Conservation (phyloP, 305 asterid genomes). For the Striga hermonthica region DNA sequence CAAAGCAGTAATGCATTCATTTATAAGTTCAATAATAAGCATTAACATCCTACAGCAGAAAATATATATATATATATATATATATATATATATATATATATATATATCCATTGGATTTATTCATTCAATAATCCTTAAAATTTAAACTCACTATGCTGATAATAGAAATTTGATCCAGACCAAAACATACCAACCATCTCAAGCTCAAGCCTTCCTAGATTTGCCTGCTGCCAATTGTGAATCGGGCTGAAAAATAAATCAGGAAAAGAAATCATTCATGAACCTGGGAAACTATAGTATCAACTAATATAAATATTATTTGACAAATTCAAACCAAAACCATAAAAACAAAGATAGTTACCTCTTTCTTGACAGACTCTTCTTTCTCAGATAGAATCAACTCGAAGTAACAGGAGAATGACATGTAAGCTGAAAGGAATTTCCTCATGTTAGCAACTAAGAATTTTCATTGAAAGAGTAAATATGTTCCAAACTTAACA, state of each 20-base stretch:
- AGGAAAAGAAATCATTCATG: neutral
- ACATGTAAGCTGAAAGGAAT: slow-evolving; percentile 59
- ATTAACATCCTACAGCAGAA: no score
- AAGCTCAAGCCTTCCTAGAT: slow-evolving; percentile 38
- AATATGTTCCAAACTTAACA: no score
- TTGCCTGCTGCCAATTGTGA: slow-evolving; percentile 63
- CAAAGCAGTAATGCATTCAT: no score
- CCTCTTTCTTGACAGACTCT: slow-evolving; percentile 76
- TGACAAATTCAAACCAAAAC: neutral
- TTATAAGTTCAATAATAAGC: no score
- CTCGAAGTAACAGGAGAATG: slow-evolving; percentile 82
- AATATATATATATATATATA: no score
- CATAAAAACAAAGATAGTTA: slow-evolving; percentile 1
- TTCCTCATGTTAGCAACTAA: neutral
- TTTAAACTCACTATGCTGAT: no score
- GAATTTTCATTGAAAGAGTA: neutral
- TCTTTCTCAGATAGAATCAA: slow-evolving; percentile 69
- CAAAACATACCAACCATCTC: neutral
- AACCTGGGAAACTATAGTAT: no score
- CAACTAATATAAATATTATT: no score
- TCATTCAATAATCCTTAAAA: no score
- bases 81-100: no score
- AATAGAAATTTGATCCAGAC: no score
- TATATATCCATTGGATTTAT: no score
- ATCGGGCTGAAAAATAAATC: slow-evolving; percentile 47